phyloP scores from a whole-genome alignment of 2,329 filamentous ascomycete species.

The Dothidotthia symphoricarpi region DNA sequence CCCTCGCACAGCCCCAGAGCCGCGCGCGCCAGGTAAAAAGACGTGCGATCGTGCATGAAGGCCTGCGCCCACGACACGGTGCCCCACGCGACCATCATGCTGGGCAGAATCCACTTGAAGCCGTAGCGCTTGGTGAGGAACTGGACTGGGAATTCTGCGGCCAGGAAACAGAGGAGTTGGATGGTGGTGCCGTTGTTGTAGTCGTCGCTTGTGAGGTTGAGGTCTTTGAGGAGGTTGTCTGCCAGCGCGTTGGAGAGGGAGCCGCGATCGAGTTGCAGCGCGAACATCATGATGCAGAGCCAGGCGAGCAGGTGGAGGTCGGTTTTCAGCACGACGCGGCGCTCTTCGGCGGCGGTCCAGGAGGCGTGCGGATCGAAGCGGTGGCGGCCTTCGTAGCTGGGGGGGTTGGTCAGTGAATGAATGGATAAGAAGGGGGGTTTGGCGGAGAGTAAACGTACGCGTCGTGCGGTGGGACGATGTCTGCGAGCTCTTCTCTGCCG shows the following conservation, averaged over 20 bases:
- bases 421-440: background rate
- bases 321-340: slow-evolving; percentile 53
- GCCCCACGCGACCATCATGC: slow-evolving; percentile 47
- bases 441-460: too few relatives aligned
- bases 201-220: slow-evolving; percentile 32
- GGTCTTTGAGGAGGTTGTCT: slow-evolving; percentile 32
- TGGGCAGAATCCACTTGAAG: slow-evolving; percentile 45
- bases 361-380: slow-evolving; percentile 55
- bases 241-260: slow-evolving; percentile 41
- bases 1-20: slow-evolving; percentile 47
- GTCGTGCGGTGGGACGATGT: slow-evolving; percentile 46
- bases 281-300: slow-evolving; percentile 47
- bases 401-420: too few relatives aligned
- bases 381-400: slow-evolving; percentile 52
- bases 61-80: slow-evolving; percentile 63
- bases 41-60: slow-evolving; percentile 53
- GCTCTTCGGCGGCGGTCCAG: slow-evolving; percentile 59
- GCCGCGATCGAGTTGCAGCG: slow-evolving; percentile 50
- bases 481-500: slow-evolving; percentile 29
- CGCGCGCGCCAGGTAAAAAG: slow-evolving; percentile 44
- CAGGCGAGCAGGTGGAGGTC: slow-evolving; percentile 28
- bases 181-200: slow-evolving; percentile 46
- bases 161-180: slow-evolving; percentile 82
- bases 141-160: slow-evolving; percentile 45
- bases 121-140: slow-evolving; percentile 48